These are phyloP conservation scores for Penicillium pancosmium DNA, from an alignment of 495 filamentous ascomycete genomes.

Conservation along the genomic window DNA sequence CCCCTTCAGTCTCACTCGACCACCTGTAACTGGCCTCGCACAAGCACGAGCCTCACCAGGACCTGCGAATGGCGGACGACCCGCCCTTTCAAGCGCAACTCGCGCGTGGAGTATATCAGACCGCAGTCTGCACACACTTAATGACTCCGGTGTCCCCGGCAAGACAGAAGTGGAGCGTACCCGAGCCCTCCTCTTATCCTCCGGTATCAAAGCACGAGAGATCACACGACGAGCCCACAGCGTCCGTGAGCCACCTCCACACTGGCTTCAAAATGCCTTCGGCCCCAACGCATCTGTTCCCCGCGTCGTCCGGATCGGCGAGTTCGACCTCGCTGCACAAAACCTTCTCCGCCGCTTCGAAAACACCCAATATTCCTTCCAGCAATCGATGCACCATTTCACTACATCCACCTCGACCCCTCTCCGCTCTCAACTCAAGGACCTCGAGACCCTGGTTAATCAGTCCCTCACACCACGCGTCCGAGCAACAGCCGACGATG, in stretches of 20 bases:
- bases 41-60: slow-evolving; percentile 41
- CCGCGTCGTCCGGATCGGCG: slow-evolving; percentile 57
- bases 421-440: slow-evolving; percentile 49
- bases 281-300: slow-evolving; percentile 37
- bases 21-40: slow-evolving; percentile 52
- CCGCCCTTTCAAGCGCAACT: slow-evolving; percentile 29
- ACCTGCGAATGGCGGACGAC: slow-evolving; percentile 25
- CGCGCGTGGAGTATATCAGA: slow-evolving; percentile 73
- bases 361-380: slow-evolving; percentile 53
- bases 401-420: slow-evolving; percentile 44
- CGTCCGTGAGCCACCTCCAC: slow-evolving; percentile 40
- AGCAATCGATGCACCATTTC: slow-evolving; percentile 57
- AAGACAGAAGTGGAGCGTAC: slow-evolving; percentile 75
- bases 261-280: slow-evolving; percentile 40
- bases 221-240: slow-evolving; percentile 67
- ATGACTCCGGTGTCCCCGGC: slow-evolving; percentile 37
- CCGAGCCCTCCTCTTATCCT: slow-evolving; percentile 72
- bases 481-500: slow-evolving; percentile 68
- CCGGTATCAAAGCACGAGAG: slow-evolving; percentile 83
- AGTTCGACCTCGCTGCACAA: slow-evolving; percentile 71
- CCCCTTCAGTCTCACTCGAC: slow-evolving; percentile 39
- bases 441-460: slow-evolving; percentile 54
- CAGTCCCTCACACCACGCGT: slow-evolving; percentile 64
- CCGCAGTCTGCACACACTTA: slow-evolving; percentile 44
- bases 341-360: slow-evolving; percentile 61